These are phyloP conservation scores for Kalmanozyma brasiliensis DNA, from an alignment of 1,284 basidiomycete genomes.

Conservation along the genomic window DNA sequence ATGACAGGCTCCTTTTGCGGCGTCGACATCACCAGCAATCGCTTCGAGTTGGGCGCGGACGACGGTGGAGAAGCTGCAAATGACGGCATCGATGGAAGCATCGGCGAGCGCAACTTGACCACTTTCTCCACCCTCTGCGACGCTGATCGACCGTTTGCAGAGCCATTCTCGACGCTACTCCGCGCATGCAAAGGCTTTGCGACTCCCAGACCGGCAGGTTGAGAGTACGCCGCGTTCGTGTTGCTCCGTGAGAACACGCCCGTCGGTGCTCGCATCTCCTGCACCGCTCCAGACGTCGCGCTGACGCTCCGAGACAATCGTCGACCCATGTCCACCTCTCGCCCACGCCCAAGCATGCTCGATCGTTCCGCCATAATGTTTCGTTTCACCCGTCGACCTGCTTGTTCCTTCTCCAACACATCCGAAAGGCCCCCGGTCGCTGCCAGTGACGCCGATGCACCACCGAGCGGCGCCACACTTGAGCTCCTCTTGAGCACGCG, in stretches of 20 bases:
- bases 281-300: slow-evolving; percentile 11
- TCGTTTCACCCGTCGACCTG: slow-evolving; percentile 25
- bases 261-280: slow-evolving; percentile 17
- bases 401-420: slow-evolving; percentile 43
- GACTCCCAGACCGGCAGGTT: neutral
- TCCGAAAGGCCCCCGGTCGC: slow-evolving; percentile 14
- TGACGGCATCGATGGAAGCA: slow-evolving; percentile 6
- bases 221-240: slow-evolving; percentile 8
- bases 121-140: slow-evolving; percentile 7
- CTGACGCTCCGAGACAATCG: slow-evolving; percentile 44
- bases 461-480: slow-evolving; percentile 2
- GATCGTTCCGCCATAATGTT: slow-evolving; percentile 22
- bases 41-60: slow-evolving; percentile 7
- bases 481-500: slow-evolving; percentile 18
- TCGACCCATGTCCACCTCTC: slow-evolving; percentile 46
- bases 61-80: slow-evolving; percentile 12
- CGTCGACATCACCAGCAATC: slow-evolving; percentile 38
- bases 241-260: slow-evolving; percentile 35
- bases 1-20: slow-evolving; percentile 24
- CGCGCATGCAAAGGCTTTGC: neutral
- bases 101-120: slow-evolving; percentile 8
- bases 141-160: neutral
- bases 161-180: neutral
- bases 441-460: neutral
- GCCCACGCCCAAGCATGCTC: slow-evolving; percentile 28